phyloP scores from a whole-genome alignment of 2,329 filamentous ascomycete species.

The Colletotrichum camelliae region DNA sequence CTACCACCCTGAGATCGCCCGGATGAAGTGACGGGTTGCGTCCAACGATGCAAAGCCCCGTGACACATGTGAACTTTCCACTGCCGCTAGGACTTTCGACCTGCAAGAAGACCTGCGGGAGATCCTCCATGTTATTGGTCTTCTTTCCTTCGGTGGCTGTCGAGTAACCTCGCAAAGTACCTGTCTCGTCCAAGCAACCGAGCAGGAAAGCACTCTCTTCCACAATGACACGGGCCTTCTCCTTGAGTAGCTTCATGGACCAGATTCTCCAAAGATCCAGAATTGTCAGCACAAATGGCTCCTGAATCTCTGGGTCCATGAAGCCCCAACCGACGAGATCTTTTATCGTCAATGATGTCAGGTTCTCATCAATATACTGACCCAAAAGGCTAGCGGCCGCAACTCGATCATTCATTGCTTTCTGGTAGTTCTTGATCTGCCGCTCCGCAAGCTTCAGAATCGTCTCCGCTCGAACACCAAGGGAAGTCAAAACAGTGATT shows the following conservation, averaged over 20 bases:
- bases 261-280: constrained; percentile 86
- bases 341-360: constrained; percentile 76
- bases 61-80: constrained; percentile 66
- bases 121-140: constrained; percentile 50
- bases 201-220: constrained; percentile 86
- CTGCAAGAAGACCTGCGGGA: constrained; percentile 92
- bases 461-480: constrained; percentile 71
- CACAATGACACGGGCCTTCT: constrained; percentile 86
- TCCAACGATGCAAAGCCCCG: constrained; percentile 82
- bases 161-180: constrained; percentile 74
- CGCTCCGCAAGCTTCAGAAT: constrained; percentile 72
- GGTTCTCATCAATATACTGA: constrained; percentile 84
- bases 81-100: constrained; percentile 65
- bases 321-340: constrained; percentile 83
- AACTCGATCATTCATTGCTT: constrained; percentile 69
- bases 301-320: constrained; percentile 61
- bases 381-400: constrained; percentile 73
- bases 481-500: constrained; percentile 80
- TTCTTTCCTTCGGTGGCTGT: constrained; percentile 44
- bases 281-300: constrained; percentile 84
- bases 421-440: constrained; percentile 72
- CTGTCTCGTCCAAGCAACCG: constrained; percentile 87
- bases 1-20: constrained; percentile 87
- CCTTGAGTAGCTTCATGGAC: constrained; percentile 88
- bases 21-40: constrained; percentile 94